Base-by-base conservation (phyloP, 345 rosid genomes). In the Salix suchowensis region DNA sequence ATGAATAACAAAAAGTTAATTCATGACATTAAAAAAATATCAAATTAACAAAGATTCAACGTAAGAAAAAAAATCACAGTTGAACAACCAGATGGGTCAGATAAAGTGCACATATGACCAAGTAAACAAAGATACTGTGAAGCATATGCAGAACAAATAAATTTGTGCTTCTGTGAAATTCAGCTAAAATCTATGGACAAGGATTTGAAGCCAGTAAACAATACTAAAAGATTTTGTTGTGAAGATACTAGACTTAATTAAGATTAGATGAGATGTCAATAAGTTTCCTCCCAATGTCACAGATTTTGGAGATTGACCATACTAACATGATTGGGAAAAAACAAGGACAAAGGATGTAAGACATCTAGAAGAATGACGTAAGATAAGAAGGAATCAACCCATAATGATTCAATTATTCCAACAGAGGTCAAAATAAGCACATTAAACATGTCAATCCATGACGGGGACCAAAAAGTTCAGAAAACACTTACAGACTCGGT, bases 401-500 rank as follows among this genome's bases (percentile, higher is more conserved):
- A 46, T 14, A 13, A 46, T 46, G 50, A 46, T 46, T 46, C 50
- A 46, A 11, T 46, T 46, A 46, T 46, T 46, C 18, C 4, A 46
- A 46, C 14, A 13, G 19, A 75, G 65, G 30, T 55, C 28, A n/a
- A 18, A 23, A 66, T 13, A 34, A 39, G 39, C 9, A 40, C 15
- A n/a, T 15, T 18, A 72, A 42, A 40, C 26, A 37, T n/a, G 42
- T 21, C 55, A 54, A 21, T 46, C 55, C 30, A 34, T 21, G n/a
- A 68, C 26, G 23, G 26, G 67, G 34, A 69, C 26, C 11, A 67
- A 32, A 70, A 67, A 1, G 54, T 60, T 19, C 75, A 76, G 65
- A 66, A 74, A 64, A 55, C 67, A 87, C 98, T 96, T 82, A 96
- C 99, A 65, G 98, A 93, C 78, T 85, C 91, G 76, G 95, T 90